Percentiles rank a stretch among this genome's conserved stretches.
Evolutionary conservation across 306 rosid species (phyloP).

Genomic region (Medicago arabica): DNA sequence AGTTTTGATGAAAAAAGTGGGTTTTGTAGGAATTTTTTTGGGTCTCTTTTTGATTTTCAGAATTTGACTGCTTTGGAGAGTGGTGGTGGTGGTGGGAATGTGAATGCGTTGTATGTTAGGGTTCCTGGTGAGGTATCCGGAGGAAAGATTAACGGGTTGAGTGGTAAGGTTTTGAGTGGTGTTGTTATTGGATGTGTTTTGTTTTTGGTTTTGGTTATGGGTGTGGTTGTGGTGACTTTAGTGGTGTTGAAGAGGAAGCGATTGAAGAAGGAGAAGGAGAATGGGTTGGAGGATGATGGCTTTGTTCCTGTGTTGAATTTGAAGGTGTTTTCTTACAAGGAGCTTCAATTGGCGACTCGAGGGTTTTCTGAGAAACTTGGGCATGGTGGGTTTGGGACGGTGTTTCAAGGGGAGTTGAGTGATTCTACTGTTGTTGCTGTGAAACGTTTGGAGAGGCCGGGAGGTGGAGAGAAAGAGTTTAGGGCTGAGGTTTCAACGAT

Average conservation of each 20-base stretch:
- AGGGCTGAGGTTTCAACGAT: slow-evolving; percentile 84
- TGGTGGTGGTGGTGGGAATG: slow-evolving; percentile 27
- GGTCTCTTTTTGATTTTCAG: slow-evolving; percentile 58
- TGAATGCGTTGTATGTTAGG: slow-evolving; percentile 51
- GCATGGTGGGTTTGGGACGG: slow-evolving; percentile 90
- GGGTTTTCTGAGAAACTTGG: slow-evolving; percentile 80
- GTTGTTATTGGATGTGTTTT: slow-evolving; percentile 51
- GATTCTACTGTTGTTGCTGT: slow-evolving; percentile 73
- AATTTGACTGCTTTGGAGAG: slow-evolving; percentile 48
- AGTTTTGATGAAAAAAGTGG: slow-evolving; percentile 41
- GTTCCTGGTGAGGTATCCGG: slow-evolving; percentile 36
- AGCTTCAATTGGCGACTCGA: slow-evolving; percentile 70
- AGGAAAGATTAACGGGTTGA: slow-evolving; percentile 32
- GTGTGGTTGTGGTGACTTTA: slow-evolving; percentile 41
- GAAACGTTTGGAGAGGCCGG: slow-evolving; percentile 87
- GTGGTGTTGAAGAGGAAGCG: slow-evolving; percentile 51
- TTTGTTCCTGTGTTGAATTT: slow-evolving; percentile 54
- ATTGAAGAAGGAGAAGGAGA: slow-evolving; percentile 10
- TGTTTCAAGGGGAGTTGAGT: slow-evolving; percentile 69
- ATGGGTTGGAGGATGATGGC: slow-evolving; percentile 51
- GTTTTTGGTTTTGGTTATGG: slow-evolving; percentile 52
- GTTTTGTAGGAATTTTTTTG: slow-evolving; percentile 52
- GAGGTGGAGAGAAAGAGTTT: slow-evolving; percentile 87
- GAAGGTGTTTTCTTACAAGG: slow-evolving; percentile 73
- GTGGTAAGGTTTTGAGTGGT: slow-evolving; percentile 48